Conservation (phyloP, 202 grass and related monocot species). For the Panicum virgatum region DNA sequence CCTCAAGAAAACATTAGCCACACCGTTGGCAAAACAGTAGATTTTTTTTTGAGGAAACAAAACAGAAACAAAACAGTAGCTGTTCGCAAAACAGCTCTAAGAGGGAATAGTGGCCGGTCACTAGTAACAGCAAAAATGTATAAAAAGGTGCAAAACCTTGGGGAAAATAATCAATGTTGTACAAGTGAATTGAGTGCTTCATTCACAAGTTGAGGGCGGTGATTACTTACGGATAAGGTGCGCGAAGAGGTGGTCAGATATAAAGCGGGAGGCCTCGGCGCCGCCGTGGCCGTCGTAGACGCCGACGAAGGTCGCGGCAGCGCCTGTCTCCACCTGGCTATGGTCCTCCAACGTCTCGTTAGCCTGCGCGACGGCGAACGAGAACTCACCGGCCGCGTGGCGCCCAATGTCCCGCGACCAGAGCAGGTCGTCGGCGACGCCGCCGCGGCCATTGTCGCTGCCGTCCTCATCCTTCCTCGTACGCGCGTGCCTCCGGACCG, state of each 20-base stretch:
- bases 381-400: slow-evolving; percentile 62
- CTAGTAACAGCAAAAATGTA: background rate
- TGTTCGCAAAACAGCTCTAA: too few species aligned
- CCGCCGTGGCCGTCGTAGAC: slow-evolving; percentile 84
- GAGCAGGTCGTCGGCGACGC: slow-evolving; percentile 50
- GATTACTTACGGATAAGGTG: slow-evolving; percentile 57
- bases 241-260: slow-evolving; percentile 61
- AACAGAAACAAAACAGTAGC: too few species aligned
- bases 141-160: background rate
- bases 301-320: slow-evolving; percentile 56
- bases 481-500: slow-evolving; percentile 59
- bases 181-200: background rate
- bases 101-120: too few species aligned
- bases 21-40: background rate
- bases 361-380: slow-evolving; percentile 63
- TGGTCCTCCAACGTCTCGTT: slow-evolving; percentile 69
- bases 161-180: background rate
- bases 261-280: slow-evolving; percentile 47
- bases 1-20: background rate
- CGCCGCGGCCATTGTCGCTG: slow-evolving; percentile 30
- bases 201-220: background rate
- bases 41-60: too few species aligned
- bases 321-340: slow-evolving; percentile 62
- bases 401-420: slow-evolving; percentile 66
- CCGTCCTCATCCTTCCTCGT: slow-evolving; percentile 74